Percentiles rank a stretch among this genome's conserved stretches.
Conservation (phyloP, 352 stramenopile species). For the Blastocystis sp. region DNA sequence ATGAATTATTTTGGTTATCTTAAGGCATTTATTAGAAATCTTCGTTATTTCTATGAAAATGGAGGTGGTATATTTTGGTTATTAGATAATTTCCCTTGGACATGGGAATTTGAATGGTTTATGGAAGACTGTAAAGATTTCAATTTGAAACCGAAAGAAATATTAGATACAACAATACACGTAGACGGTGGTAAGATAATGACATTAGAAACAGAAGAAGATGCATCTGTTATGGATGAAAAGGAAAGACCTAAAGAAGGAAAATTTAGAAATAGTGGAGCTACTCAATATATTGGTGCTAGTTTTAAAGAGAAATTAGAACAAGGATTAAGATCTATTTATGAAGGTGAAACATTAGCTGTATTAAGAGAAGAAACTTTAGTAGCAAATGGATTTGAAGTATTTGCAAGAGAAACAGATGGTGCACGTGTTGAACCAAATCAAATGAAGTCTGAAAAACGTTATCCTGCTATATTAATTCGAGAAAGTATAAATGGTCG, state of each 20-base stretch:
- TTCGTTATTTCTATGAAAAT: conserved; percentile 1
- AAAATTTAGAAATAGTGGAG: too few species aligned
- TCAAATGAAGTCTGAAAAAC: too few species aligned
- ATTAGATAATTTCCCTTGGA: conserved; percentile 11
- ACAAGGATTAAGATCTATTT: conserved; percentile 6
- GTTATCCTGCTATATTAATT: too few species aligned
- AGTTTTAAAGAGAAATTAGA: too few species aligned
- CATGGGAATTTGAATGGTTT: conserved; percentile 11
- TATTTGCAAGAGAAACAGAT: conserved; percentile 20
- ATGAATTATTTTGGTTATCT: too few species aligned
- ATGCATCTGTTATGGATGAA: neutral
- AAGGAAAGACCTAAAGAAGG: too few species aligned
- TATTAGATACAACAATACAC: conserved; percentile 3
- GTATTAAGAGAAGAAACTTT: conserved; percentile 9
- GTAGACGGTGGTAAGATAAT: conserved; percentile 24
- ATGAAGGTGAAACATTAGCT: conserved; percentile 7
- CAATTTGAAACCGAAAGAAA: too few species aligned
- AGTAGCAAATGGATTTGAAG: neutral
- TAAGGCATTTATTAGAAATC: neutral
- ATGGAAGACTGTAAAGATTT: neutral
- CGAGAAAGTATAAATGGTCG: too few species aligned
- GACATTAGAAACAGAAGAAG: neutral
- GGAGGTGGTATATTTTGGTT: conserved; percentile 16
- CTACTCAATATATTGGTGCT: too few species aligned
- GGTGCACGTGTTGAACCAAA: too few species aligned